Percentiles rank a stretch among this genome's conserved stretches.
Conservation (phyloP, 164 flowering plant species). For the Buxus sempervirens region DNA sequence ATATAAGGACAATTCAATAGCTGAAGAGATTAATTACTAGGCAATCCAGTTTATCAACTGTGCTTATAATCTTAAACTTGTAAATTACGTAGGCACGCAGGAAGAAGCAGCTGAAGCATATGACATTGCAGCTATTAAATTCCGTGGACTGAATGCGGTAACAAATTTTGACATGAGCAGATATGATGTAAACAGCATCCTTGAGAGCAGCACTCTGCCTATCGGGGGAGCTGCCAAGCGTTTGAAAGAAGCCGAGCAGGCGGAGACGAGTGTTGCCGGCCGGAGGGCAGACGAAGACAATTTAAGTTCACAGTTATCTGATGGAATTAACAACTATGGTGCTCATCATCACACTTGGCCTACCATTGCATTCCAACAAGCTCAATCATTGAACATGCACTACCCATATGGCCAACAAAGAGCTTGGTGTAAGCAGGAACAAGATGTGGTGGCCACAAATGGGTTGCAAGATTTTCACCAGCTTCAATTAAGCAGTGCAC, state of each 20-base stretch:
- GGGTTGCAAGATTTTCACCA: slow-evolving; percentile 35
- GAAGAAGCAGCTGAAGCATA: slow-evolving; percentile 99
- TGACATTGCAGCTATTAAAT: slow-evolving; percentile 94
- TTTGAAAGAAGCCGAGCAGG: slow-evolving; percentile 59
- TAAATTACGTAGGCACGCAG: slow-evolving; percentile 63
- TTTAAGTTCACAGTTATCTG: slow-evolving; percentile 32
- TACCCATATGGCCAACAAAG: slow-evolving; percentile 44
- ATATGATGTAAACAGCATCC: slow-evolving; percentile 80
- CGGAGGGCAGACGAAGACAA: slow-evolving; percentile 25
- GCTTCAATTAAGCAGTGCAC: slow-evolving; percentile 52
- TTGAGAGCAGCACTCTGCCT: slow-evolving; percentile 75
- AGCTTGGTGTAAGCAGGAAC: slow-evolving; percentile 78
- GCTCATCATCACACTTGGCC: slow-evolving; percentile 44
- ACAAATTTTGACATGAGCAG: slow-evolving; percentile 92
- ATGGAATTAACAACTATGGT: slow-evolving; percentile 33
- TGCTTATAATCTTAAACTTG: background rate
- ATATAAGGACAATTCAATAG: too few relatives aligned
- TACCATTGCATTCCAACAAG: slow-evolving; percentile 52
- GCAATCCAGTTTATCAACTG: too few relatives aligned
- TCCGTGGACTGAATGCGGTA: slow-evolving; percentile 90
- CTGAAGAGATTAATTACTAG: too few relatives aligned
- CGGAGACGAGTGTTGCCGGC: slow-evolving; percentile 32
- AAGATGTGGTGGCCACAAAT: slow-evolving; percentile 23
- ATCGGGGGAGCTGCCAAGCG: slow-evolving; percentile 82
- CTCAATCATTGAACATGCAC: slow-evolving; percentile 45